phyloP scores from a whole-genome alignment of 1,139 yeast species.

The Protomyces gravidus region DNA sequence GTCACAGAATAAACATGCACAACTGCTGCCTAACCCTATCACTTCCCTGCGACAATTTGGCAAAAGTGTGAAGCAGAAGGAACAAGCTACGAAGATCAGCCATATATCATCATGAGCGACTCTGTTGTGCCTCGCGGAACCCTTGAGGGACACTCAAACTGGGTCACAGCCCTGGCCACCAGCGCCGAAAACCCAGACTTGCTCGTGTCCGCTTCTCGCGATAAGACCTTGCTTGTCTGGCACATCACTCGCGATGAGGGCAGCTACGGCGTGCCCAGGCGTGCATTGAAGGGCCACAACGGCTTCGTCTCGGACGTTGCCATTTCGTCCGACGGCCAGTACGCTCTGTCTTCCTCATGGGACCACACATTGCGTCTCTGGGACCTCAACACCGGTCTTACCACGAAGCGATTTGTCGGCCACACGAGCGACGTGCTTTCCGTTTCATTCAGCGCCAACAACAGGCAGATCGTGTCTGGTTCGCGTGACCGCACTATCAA shows the following conservation, averaged over 20 bases:
- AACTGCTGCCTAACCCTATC: neutral
- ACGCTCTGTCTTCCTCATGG: slow-evolving; percentile 99
- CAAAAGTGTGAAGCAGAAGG: too few species aligned
- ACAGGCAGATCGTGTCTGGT: slow-evolving; percentile 97
- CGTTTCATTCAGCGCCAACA: slow-evolving; percentile 93
- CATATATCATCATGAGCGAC: slow-evolving; percentile 46
- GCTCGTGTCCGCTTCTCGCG: slow-evolving; percentile 98
- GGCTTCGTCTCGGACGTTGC: slow-evolving; percentile 98
- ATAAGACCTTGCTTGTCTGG: slow-evolving; percentile 98
- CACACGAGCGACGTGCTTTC: slow-evolving; percentile 97
- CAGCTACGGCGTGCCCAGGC: slow-evolving; percentile 97
- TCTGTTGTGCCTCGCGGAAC: slow-evolving; percentile 99
- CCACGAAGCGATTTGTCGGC: slow-evolving; percentile 93
- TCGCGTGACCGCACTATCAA: slow-evolving; percentile 98
- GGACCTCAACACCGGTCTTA: slow-evolving; percentile 94
- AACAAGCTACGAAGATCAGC: too few species aligned
- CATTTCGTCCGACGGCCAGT: slow-evolving; percentile 96
- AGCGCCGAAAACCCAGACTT: slow-evolving; percentile 98
- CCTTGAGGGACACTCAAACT: slow-evolving; percentile 76
- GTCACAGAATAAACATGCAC: neutral
- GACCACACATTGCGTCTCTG: slow-evolving; percentile 98
- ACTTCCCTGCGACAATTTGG: neutral
- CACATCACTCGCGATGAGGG: slow-evolving; percentile 78
- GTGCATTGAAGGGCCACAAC: slow-evolving; percentile 96
- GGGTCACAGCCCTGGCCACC: slow-evolving; percentile 99